Percentiles rank a stretch among this genome's conserved stretches.
Evolutionary conservation across 768 basidiomycete species (phyloP).

Genomic region (Scleroderma bovista): DNA sequence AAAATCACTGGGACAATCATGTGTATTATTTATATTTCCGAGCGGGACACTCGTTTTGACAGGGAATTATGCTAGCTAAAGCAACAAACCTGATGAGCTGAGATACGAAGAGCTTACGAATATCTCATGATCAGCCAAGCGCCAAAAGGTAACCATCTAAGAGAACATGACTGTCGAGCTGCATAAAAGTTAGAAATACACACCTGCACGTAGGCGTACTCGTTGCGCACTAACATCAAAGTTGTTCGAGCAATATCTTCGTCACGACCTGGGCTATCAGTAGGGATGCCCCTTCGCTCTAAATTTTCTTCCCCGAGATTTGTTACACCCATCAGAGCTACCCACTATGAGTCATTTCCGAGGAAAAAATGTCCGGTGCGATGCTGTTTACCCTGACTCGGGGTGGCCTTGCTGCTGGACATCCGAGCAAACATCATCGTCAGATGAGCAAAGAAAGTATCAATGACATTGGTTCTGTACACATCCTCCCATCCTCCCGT

Average conservation of each 20-base stretch:
- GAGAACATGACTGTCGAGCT: background rate
- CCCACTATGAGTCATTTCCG: slow-evolving; percentile 27
- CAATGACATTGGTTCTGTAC: slow-evolving; percentile 31
- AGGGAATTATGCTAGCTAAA: too few relatives aligned
- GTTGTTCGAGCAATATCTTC: slow-evolving; percentile 32
- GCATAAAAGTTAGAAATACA: background rate
- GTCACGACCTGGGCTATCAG: slow-evolving; percentile 29
- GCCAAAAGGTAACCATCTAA: background rate
- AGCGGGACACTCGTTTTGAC: too few relatives aligned
- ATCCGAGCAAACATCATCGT: slow-evolving; percentile 33
- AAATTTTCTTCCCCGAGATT: slow-evolving; percentile 28
- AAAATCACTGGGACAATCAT: too few relatives aligned
- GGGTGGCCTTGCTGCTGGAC: slow-evolving; percentile 23
- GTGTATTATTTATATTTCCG: too few relatives aligned
- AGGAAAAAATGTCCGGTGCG: slow-evolving; percentile 32
- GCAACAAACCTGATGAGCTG: too few relatives aligned
- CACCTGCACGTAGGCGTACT: slow-evolving; percentile 34
- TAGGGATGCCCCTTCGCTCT: slow-evolving; percentile 31
- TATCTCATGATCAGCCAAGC: background rate
- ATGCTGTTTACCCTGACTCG: slow-evolving; percentile 33
- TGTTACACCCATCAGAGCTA: slow-evolving; percentile 28
- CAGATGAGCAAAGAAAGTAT: slow-evolving; percentile 36
- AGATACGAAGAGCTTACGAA: background rate
- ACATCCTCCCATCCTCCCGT: slow-evolving; percentile 20
- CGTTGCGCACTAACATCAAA: slow-evolving; percentile 27